Evolutionary conservation across 495 filamentous ascomycete species (phyloP).

Genomic region (Hypoxylon crocopeplum): DNA sequence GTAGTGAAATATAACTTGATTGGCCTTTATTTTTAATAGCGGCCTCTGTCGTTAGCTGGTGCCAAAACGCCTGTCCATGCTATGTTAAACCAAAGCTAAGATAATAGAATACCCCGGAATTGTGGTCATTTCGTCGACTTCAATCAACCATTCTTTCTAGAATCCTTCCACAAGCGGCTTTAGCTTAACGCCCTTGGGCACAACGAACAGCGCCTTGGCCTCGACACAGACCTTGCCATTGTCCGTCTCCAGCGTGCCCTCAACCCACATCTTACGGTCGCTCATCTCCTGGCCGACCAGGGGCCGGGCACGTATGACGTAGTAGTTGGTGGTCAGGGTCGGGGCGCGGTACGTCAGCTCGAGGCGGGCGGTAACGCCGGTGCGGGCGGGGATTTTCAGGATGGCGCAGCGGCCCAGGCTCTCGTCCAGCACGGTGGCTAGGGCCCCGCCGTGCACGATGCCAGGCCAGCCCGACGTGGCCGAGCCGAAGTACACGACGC

Average conservation of each 20-base stretch:
- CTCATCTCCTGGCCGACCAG: constrained; percentile 51
- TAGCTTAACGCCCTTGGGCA: constrained; percentile 60
- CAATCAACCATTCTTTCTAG: too few relatives aligned
- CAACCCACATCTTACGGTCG: constrained; percentile 69
- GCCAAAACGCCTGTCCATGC: too few relatives aligned
- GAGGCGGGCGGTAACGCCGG: constrained; percentile 70
- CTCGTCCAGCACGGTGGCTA: constrained; percentile 78
- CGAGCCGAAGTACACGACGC: constrained; percentile 68
- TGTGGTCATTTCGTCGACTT: too few relatives aligned
- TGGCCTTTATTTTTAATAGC: too few relatives aligned
- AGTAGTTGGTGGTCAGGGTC: constrained; percentile 65
- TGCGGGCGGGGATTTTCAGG: constrained; percentile 46
- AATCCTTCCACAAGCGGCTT: constrained; percentile 52
- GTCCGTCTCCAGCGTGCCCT: constrained; percentile 59
- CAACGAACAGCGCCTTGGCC: constrained; percentile 69
- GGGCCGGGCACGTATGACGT: constrained; percentile 64
- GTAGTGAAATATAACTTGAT: too few relatives aligned
- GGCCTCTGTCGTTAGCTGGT: too few relatives aligned
- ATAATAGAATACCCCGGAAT: too few relatives aligned
- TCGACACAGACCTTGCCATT: constrained; percentile 61
- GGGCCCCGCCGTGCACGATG: constrained; percentile 75
- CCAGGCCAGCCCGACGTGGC: constrained; percentile 75
- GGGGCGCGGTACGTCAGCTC: constrained; percentile 67
- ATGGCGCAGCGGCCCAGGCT: constrained; percentile 61
- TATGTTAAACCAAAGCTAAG: background rate